Conservation (phyloP, 768 basidiomycete genomes). For the Mycena pura region DNA sequence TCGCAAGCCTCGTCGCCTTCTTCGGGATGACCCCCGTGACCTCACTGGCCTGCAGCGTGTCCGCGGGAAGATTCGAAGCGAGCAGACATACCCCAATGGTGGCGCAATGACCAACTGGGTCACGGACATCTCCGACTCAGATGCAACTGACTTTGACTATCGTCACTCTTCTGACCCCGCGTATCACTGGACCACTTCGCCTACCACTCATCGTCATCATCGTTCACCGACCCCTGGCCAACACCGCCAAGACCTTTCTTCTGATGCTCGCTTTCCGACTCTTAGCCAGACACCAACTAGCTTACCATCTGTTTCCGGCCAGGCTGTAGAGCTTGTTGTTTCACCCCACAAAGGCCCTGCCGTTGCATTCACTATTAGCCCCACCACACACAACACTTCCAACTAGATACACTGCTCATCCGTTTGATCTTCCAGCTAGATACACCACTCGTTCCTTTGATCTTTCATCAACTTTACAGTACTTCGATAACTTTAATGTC, state of each 20-base stretch:
- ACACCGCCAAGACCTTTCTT: not conserved
- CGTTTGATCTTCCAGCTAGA: no score
- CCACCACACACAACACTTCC: not conserved
- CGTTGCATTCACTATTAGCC: not conserved
- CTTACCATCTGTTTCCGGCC: not conserved
- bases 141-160: not conserved
- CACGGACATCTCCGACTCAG: not conserved
- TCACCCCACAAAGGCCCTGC: not conserved
- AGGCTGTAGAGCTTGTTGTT: not conserved
- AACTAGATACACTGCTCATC: not conserved
- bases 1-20: no score
- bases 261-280: not conserved
- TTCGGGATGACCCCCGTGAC: no score
- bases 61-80: conserved; percentile 8
- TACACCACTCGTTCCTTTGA: no score
- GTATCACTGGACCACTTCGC: not conserved
- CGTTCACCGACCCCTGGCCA: not conserved
- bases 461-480: no score
- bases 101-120: conserved; percentile 2
- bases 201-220: not conserved
- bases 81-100: conserved; percentile 7
- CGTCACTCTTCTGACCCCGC: not conserved
- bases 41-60: not conserved
- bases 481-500: no score
- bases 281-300: no score